These are phyloP conservation scores for Agaricus blazei DNA, from an alignment of 768 basidiomycete species.

Conservation along the genomic window DNA sequence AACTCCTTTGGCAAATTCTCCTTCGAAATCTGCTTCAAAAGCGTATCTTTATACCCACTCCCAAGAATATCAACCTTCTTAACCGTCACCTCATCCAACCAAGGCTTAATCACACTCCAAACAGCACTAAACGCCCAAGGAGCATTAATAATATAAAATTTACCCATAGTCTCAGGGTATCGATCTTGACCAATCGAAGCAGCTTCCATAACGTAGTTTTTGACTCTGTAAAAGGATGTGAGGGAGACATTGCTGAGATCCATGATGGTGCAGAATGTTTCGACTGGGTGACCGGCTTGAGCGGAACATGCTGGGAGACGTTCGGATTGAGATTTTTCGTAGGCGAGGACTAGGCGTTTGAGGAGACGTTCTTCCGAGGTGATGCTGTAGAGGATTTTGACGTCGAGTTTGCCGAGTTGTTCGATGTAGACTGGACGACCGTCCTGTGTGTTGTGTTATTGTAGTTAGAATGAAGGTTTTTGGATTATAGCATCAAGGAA, in stretches of 20 bases:
- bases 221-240: constrained; percentile 83
- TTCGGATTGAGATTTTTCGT: constrained; percentile 80
- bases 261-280: constrained; percentile 97
- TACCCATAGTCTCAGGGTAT: constrained; percentile 95
- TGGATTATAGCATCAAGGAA: not conserved
- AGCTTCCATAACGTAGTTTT: constrained; percentile 81
- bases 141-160: constrained; percentile 98
- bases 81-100: constrained; percentile 94
- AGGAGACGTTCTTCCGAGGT: constrained; percentile 88
- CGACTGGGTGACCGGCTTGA: constrained; percentile 79
- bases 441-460: constrained; percentile 44
- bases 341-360: constrained; percentile 85
- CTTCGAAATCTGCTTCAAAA: constrained; percentile 76
- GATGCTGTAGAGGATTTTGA: constrained; percentile 71
- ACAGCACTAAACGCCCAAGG: constrained; percentile 90
- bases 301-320: constrained; percentile 78
- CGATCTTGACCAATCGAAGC: constrained; percentile 81
- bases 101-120: constrained; percentile 86
- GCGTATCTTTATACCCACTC: constrained; percentile 63
- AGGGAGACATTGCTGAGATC: constrained; percentile 74
- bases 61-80: constrained; percentile 90
- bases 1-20: constrained; percentile 84
- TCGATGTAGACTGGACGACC: constrained; percentile 96
- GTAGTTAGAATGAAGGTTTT: not conserved
- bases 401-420: constrained; percentile 84